Evolutionary conservation across 2,329 filamentous ascomycete species (phyloP).

Genomic region (Xylariomycetidae sp.): DNA sequence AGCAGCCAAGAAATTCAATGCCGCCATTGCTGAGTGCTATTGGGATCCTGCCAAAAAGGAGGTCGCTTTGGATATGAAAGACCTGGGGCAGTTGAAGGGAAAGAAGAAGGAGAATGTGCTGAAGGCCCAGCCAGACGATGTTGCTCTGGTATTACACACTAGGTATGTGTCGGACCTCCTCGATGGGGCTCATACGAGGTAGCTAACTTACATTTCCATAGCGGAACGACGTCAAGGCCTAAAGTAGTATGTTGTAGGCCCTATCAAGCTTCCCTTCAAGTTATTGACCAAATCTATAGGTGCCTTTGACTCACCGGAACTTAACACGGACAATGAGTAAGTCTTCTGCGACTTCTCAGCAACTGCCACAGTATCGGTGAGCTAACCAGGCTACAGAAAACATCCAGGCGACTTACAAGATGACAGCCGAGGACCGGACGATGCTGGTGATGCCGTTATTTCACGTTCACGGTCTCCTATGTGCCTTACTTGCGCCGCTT

Average conservation of each 20-base stretch:
- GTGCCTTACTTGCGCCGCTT: conserved; percentile 74
- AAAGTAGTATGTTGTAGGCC: conserved; percentile 62
- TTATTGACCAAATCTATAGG: conserved; percentile 32
- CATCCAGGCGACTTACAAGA: conserved; percentile 71
- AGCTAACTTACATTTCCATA: conserved; percentile 23
- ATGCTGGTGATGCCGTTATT: conserved; percentile 89
- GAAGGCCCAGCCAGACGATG: conserved; percentile 65
- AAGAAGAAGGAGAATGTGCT: conserved; percentile 35
- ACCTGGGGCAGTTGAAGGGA: conserved; percentile 60
- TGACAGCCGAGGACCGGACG: conserved; percentile 68
- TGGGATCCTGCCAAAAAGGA: conserved; percentile 62
- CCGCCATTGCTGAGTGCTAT: conserved; percentile 83
- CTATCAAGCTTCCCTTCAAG: conserved; percentile 1
- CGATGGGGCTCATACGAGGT: not conserved
- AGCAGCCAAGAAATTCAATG: conserved; percentile 73
- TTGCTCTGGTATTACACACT: conserved; percentile 78
- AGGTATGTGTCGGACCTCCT: conserved; percentile 32
- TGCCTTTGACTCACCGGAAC: conserved; percentile 77
- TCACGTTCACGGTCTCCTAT: conserved; percentile 84
- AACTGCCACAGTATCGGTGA: too few species aligned
- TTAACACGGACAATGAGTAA: conserved; percentile 74
- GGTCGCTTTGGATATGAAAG: conserved; percentile 74
- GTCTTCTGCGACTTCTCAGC: too few species aligned
- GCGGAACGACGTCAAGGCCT: conserved; percentile 77
- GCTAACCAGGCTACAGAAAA: conserved; percentile 48